Evolutionary conservation across 139 green algal species (phyloP), one percentile per base, ranked within the genome.

Genomic region (Marvania coccoides): DNA sequence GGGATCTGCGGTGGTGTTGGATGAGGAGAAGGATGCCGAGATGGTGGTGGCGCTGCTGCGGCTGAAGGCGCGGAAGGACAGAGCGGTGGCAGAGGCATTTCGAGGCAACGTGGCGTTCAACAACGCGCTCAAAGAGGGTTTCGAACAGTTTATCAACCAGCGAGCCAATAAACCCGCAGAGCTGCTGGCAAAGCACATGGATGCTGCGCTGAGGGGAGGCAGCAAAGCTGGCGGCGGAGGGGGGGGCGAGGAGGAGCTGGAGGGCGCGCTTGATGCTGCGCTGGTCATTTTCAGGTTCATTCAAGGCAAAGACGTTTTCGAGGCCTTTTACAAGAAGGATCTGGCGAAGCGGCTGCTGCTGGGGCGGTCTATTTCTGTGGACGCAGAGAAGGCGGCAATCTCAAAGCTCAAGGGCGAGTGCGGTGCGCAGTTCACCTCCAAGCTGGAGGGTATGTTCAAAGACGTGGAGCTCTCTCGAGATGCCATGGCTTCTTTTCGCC

Each of bases 241-340:
- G 39, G 38, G 59, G 39, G 28, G 35, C 35, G 91, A 98, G 45
- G 87, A 95, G 39, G 85, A 95, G 62, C 65, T 99, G 67, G 94
- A 99, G 63, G 62, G 53, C 7, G 74, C 70, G 4, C 73, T 99
- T 29, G 94, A 99, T 67, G 72, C 78, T 6, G 87, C 87, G 14
- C 82, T 99, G 19, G 76, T 88, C 47, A 79, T 98, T 10, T 98
- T 98, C 79, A 68, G 90, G 28, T 93, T 88, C 70, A 90, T 97
- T 39, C 84, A 87, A 86, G 94, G 93, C 65, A 99, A 99, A 83
- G 94, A 99, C 68, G 91, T 98, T 31, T 99, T 99, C 71, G 94
- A 99, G 81, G 94, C 91, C 1, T 99, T 98, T 64, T 99, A 98
- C 87, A 99, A 99, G 80, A 93, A 95, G 72, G 90, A 98, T 69